Evolutionary conservation across 805 yeast species (phyloP).

Genomic region (Monosporozyma unispora): DNA sequence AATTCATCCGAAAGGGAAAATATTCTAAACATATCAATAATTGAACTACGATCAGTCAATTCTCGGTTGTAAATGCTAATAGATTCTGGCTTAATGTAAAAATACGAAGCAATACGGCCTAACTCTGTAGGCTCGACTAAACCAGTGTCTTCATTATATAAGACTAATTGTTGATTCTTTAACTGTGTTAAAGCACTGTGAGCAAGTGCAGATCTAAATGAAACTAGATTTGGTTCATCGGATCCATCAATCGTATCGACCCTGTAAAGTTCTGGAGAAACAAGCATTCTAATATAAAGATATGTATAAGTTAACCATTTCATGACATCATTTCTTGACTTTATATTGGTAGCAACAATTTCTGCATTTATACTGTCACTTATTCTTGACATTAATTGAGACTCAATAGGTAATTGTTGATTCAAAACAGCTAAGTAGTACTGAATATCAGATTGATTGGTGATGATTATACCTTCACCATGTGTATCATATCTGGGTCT

Average conservation of each 20-base stretch:
- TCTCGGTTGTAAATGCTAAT: slow-evolving; percentile 56
- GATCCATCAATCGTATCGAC: slow-evolving; percentile 38
- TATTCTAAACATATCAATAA: slow-evolving; percentile 66
- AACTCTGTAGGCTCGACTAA: slow-evolving; percentile 50
- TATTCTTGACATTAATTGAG: slow-evolving; percentile 63
- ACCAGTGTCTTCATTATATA: slow-evolving; percentile 46
- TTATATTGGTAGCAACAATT: slow-evolving; percentile 62
- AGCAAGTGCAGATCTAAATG: slow-evolving; percentile 55
- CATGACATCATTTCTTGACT: slow-evolving; percentile 53
- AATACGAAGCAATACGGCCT: slow-evolving; percentile 80
- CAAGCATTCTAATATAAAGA: slow-evolving; percentile 66
- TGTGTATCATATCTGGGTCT: slow-evolving; percentile 86
- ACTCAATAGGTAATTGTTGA: slow-evolving; percentile 87
- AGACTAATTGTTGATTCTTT: slow-evolving; percentile 46
- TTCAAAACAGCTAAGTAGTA: slow-evolving; percentile 85
- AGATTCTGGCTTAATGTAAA: slow-evolving; percentile 69
- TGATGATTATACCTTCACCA: slow-evolving; percentile 92
- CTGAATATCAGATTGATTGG: slow-evolving; percentile 76
- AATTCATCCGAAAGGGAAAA: slow-evolving; percentile 84
- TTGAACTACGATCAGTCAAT: slow-evolving; percentile 54
- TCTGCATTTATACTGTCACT: slow-evolving; percentile 83
- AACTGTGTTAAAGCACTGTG: slow-evolving; percentile 68
- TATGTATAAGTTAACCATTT: slow-evolving; percentile 77
- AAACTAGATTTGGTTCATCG: slow-evolving; percentile 38
- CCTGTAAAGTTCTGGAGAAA: slow-evolving; percentile 64